A percentile compares a stretch with the other conserved stretches of the same genome.
Conservation (phyloP, 1,139 yeast species). For the Kodamaea anthophila region DNA sequence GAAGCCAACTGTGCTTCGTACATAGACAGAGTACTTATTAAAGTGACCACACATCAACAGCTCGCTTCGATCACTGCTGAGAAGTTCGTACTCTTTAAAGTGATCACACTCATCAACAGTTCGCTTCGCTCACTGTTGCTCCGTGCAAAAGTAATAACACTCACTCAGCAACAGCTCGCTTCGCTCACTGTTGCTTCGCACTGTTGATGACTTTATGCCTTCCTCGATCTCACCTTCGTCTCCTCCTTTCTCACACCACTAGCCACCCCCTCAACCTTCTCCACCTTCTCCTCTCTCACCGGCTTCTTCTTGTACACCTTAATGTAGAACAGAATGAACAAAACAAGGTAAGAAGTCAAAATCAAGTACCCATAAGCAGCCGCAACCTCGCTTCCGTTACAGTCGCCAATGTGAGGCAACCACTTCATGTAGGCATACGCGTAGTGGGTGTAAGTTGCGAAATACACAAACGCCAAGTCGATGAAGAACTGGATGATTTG, state of each 20-base stretch:
- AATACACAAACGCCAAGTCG: constrained; percentile 85
- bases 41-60: too few species aligned
- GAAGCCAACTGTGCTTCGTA: too few species aligned
- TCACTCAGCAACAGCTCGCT: too few species aligned
- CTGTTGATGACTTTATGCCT: too few species aligned
- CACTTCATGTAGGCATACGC: constrained; percentile 53
- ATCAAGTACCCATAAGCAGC: constrained; percentile 88
- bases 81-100: too few species aligned
- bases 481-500: constrained; percentile 91
- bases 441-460: constrained; percentile 81
- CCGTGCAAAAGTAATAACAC: too few species aligned
- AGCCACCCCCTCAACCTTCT: constrained; percentile 9
- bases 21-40: too few species aligned
- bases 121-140: too few species aligned
- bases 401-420: constrained; percentile 79
- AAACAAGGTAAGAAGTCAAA: constrained; percentile 79
- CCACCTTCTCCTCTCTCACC: constrained; percentile 9
- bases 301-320: constrained; percentile 54
- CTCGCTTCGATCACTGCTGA: too few species aligned
- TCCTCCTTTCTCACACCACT: constrained; percentile 16
- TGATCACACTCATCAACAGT: too few species aligned
- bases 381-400: constrained; percentile 90
- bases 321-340: constrained; percentile 91
- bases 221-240: constrained; percentile 39
- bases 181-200: too few species aligned